Percentiles rank a stretch among this genome's conserved stretches.
These are phyloP conservation scores for Cyclanthera cordifolia DNA, from an alignment of 306 rosid genomes.

Conservation along the genomic window DNA sequence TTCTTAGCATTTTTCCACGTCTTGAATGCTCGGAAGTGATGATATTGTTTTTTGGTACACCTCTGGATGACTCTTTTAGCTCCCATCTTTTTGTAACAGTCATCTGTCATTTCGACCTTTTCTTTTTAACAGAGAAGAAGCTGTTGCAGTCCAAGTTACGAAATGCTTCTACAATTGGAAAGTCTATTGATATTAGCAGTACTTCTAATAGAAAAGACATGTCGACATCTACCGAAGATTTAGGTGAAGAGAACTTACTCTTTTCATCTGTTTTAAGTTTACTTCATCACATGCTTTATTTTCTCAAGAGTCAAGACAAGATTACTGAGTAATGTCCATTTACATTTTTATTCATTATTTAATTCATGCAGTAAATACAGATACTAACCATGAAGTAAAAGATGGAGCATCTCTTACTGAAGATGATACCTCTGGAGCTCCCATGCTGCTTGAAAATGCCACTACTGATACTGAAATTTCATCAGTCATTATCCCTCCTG, in stretches of 20 bases:
- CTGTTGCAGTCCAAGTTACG: slow-evolving; percentile 66
- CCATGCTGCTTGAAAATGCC: slow-evolving; percentile 28
- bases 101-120: not conserved
- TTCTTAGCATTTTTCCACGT: not conserved
- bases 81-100: not conserved
- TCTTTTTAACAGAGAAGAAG: slow-evolving; percentile 63
- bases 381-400: slow-evolving; percentile 28
- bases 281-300: not conserved
- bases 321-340: not conserved
- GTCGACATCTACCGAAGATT: slow-evolving; percentile 76
- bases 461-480: slow-evolving; percentile 32
- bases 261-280: slow-evolving; percentile 6
- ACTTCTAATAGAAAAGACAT: slow-evolving; percentile 41
- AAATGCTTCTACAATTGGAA: slow-evolving; percentile 59
- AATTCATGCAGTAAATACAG: slow-evolving; percentile 37
- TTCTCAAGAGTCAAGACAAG: not conserved
- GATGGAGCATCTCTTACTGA: slow-evolving; percentile 26
- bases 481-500: slow-evolving; percentile 50
- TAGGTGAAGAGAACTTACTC: slow-evolving; percentile 39
- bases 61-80: not conserved
- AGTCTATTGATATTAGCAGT: slow-evolving; percentile 32
- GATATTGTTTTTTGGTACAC: not conserved
- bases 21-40: not conserved
- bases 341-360: slow-evolving; percentile 16
- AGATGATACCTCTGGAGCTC: slow-evolving; percentile 28